Evolutionary conservation across 2,329 filamentous ascomycete genomes (phyloP).

Genomic region (Alternaria gaisen): DNA sequence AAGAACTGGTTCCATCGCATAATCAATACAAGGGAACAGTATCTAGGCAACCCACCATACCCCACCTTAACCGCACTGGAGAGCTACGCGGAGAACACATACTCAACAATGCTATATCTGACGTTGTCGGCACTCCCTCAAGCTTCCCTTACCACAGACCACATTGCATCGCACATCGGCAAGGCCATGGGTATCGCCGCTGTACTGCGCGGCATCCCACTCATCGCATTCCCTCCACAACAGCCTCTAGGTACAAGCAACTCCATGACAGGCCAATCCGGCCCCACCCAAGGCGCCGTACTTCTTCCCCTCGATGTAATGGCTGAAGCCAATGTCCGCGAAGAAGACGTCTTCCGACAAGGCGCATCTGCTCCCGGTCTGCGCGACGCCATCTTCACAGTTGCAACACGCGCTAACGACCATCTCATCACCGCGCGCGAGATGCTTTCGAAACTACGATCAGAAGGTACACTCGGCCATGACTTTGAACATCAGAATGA

Average conservation of each 20-base stretch:
- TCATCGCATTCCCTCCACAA: conserved; percentile 81
- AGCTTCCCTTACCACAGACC: conserved; percentile 84
- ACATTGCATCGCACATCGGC: conserved; percentile 92
- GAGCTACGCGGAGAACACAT: conserved; percentile 92
- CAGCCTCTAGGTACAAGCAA: conserved; percentile 60
- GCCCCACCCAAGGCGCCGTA: conserved; percentile 68
- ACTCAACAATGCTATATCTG: conserved; percentile 90
- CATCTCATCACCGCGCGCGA: conserved; percentile 93
- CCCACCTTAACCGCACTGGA: conserved; percentile 77
- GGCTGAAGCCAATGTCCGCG: conserved; percentile 79
- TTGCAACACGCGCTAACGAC: conserved; percentile 93
- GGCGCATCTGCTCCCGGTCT: conserved; percentile 82
- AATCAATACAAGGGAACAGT: conserved; percentile 81
- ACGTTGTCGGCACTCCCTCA: conserved; percentile 82
- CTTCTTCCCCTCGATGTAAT: conserved; percentile 89
- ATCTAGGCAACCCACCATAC: conserved; percentile 85
- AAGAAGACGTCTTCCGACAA: conserved; percentile 87
- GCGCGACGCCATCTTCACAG: conserved; percentile 87
- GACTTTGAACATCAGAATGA: conserved; percentile 89
- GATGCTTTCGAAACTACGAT: conserved; percentile 83
- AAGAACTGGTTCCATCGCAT: conserved; percentile 70
- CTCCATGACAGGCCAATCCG: conserved; percentile 48
- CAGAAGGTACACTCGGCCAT: conserved; percentile 78
- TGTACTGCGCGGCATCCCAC: conserved; percentile 83
- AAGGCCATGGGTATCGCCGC: conserved; percentile 91